Conservation (phyloP, 768 basidiomycete species). For the Boletellus sp. region DNA sequence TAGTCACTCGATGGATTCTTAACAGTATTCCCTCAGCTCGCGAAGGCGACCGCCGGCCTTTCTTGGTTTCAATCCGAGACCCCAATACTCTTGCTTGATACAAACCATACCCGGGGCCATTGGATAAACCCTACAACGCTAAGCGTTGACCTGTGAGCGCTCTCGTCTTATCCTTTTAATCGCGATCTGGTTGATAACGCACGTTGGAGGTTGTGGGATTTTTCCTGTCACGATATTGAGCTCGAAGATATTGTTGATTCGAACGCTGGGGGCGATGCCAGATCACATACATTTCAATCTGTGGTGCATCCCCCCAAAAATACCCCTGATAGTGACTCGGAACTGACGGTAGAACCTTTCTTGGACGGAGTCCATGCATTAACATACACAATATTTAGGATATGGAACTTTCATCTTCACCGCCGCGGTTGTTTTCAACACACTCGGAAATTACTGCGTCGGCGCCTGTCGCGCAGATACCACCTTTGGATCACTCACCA, state of each 20-base stretch:
- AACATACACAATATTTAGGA: constrained; percentile 9
- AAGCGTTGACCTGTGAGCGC: constrained; percentile 19
- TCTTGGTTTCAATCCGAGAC: constrained; percentile 28
- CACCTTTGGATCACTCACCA: neutral
- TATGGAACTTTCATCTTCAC: neutral
- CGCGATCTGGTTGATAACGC: neutral
- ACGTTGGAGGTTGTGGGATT: constrained; percentile 22
- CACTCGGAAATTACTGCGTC: neutral
- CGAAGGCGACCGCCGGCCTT: constrained; percentile 17
- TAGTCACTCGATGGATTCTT: constrained; percentile 23
- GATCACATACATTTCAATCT: neutral
- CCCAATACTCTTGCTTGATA: constrained; percentile 23
- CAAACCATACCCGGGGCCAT: neutral
- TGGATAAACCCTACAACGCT: constrained; percentile 23
- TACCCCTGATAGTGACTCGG: neutral
- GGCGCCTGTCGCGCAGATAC: neutral
- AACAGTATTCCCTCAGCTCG: constrained; percentile 24
- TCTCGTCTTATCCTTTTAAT: neutral
- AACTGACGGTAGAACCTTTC: constrained; percentile 14
- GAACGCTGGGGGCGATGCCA: neutral
- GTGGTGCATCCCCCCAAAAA: neutral
- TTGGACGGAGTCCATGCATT: constrained; percentile 1
- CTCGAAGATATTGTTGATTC: constrained; percentile 11
- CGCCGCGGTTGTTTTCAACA: neutral
- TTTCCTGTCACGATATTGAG: constrained; percentile 18